A percentile compares a stretch with the other conserved stretches of the same genome.
phyloP scores from a whole-genome alignment of 352 stramenopile genomes.

The Elongisporangium undulatum region DNA sequence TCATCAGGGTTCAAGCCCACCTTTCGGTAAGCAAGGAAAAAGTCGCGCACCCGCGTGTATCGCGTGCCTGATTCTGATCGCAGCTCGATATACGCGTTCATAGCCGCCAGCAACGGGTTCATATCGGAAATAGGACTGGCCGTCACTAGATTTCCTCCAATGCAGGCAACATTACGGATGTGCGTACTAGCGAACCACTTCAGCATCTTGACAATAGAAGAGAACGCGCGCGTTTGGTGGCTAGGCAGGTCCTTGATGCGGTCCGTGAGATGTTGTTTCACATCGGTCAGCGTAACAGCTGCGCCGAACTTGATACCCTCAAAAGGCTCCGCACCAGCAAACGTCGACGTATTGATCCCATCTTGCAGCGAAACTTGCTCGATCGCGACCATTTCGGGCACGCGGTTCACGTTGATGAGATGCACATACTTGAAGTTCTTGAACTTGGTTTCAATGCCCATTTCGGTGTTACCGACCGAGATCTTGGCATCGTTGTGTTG shows the following conservation, averaged over 20 bases:
- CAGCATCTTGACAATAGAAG: constrained; percentile 86
- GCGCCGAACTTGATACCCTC: constrained; percentile 78
- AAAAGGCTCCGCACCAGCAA: constrained; percentile 33
- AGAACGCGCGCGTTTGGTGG: constrained; percentile 47
- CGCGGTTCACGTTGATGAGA: constrained; percentile 65
- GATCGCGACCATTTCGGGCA: constrained; percentile 58
- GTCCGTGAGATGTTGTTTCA: constrained; percentile 56
- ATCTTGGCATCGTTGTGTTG: constrained; percentile 87
- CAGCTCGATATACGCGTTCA: constrained; percentile 76
- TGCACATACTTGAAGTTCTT: constrained; percentile 82
- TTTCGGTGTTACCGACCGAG: constrained; percentile 95
- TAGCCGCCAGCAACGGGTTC: constrained; percentile 92
- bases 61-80: constrained; percentile 24
- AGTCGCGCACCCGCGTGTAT: constrained; percentile 82
- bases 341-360: constrained; percentile 44
- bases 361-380: constrained; percentile 28
- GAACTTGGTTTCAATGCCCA: constrained; percentile 96
- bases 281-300: constrained; percentile 64
- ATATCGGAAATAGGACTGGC: constrained; percentile 97
- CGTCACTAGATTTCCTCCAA: constrained; percentile 96
- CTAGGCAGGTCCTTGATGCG: constrained; percentile 25
- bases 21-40: constrained; percentile 94
- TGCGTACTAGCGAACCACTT: constrained; percentile 97
- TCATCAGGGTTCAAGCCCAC: constrained; percentile 88
- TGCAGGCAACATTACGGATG: constrained; percentile 95